A percentile compares a stretch with the other conserved stretches of the same genome.
These are phyloP conservation scores for Entamoeba invadens DNA, from an alignment of 208 protist genomes.

Conservation along the genomic window DNA sequence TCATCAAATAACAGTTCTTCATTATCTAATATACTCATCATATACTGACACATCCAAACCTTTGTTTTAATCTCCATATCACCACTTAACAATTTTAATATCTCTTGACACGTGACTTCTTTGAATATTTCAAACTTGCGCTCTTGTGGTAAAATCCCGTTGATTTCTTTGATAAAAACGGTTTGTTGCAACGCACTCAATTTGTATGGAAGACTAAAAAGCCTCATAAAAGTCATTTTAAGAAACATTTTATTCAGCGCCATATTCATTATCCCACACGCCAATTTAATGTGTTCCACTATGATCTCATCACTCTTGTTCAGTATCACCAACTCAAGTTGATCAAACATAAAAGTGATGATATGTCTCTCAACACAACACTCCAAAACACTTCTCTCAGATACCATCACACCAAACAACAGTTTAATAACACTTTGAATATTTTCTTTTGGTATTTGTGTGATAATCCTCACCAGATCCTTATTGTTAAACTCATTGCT, in stretches of 20 bases:
- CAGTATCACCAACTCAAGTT: neutral
- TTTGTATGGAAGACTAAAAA: neutral
- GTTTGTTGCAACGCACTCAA: neutral
- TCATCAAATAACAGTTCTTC: no score
- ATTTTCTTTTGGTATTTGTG: neutral
- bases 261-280: neutral
- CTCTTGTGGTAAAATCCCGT: neutral
- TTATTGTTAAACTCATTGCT: no score
- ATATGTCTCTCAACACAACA: neutral
- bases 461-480: no score
- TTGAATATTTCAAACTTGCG: neutral
- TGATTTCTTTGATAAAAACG: neutral
- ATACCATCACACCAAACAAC: neutral
- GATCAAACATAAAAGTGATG: neutral
- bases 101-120: neutral
- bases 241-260: neutral
- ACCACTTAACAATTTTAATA: neutral
- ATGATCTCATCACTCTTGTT: neutral
- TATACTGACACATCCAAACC: neutral
- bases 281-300: neutral
- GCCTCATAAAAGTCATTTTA: neutral
- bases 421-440: neutral
- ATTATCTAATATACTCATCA: no score
- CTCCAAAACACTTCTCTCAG: neutral
- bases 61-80: neutral